Evolutionary conservation across 129 eudicot species (phyloP).

Genomic region (Sambucus nigra): DNA sequence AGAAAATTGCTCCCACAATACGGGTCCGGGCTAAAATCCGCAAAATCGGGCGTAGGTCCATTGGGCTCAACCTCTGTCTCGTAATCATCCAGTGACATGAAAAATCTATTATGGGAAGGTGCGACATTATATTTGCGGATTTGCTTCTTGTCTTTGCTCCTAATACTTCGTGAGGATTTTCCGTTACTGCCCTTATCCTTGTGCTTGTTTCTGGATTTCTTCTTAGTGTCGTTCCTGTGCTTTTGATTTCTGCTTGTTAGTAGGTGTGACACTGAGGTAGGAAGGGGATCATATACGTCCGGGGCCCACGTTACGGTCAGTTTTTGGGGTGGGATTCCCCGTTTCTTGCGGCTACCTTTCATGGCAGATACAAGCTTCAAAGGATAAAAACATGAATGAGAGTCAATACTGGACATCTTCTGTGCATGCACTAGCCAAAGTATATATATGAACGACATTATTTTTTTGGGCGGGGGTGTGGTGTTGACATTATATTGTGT

Average conservation of each 20-base stretch:
- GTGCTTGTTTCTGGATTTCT: slow-evolving; percentile 56
- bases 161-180: slow-evolving; percentile 57
- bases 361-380: slow-evolving; percentile 71
- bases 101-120: slow-evolving; percentile 29
- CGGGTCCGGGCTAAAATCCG: slow-evolving; percentile 36
- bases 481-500: too few species aligned
- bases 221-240: slow-evolving; percentile 37
- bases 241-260: slow-evolving; percentile 36
- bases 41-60: slow-evolving; percentile 17
- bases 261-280: slow-evolving; percentile 58
- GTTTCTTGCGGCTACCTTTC: slow-evolving; percentile 82
- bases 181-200: slow-evolving; percentile 23
- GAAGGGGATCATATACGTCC: slow-evolving; percentile 83
- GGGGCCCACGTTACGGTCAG: slow-evolving; percentile 75
- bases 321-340: slow-evolving; percentile 42
- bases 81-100: slow-evolving; percentile 23
- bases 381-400: too few species aligned
- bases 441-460: too few species aligned
- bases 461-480: too few species aligned
- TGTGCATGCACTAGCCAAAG: too few species aligned
- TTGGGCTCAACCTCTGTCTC: slow-evolving; percentile 14
- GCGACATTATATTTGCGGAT: slow-evolving; percentile 43
- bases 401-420: too few species aligned
- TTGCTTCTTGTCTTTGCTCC: slow-evolving; percentile 65
- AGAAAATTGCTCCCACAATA: slow-evolving; percentile 70